A percentile compares a stretch with the other conserved stretches of the same genome.
These are phyloP conservation scores for Zymoseptoria tritici DNA, from an alignment of 2,329 filamentous ascomycete species.

Conservation along the genomic window DNA sequence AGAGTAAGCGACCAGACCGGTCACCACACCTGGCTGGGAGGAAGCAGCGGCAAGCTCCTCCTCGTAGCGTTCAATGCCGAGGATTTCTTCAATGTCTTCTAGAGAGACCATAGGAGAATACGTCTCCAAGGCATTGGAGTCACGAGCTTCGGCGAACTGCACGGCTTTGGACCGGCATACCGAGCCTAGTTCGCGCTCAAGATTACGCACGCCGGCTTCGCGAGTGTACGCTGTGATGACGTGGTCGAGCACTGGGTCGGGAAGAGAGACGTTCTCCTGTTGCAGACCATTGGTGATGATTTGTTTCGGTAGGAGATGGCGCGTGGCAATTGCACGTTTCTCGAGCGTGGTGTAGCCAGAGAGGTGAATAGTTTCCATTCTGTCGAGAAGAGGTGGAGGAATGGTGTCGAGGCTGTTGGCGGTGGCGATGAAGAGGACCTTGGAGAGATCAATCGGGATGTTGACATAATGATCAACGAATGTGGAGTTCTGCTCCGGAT, in stretches of 20 bases:
- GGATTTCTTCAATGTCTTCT: conserved; percentile 78
- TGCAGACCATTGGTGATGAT: conserved; percentile 80
- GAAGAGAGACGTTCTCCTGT: conserved; percentile 66
- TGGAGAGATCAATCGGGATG: conserved; percentile 90
- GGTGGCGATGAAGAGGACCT: conserved; percentile 94
- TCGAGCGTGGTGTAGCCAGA: conserved; percentile 95
- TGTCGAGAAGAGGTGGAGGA: conserved; percentile 82
- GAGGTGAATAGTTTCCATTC: conserved; percentile 92
- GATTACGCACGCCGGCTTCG: conserved; percentile 89
- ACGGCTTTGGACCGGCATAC: conserved; percentile 95
- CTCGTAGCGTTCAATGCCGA: conserved; percentile 89
- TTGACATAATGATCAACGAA: conserved; percentile 97
- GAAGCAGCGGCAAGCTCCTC: conserved; percentile 89
- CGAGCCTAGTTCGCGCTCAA: conserved; percentile 90
- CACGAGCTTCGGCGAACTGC: conserved; percentile 84
- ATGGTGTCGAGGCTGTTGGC: conserved; percentile 94
- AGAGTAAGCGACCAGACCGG: conserved; percentile 89
- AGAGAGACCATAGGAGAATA: conserved; percentile 70
- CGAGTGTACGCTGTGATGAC: conserved; percentile 95
- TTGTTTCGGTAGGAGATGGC: conserved; percentile 94
- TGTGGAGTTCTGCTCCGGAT: conserved; percentile 91
- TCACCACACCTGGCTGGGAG: conserved; percentile 80
- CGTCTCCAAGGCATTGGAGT: conserved; percentile 53
- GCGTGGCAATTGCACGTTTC: conserved; percentile 88
- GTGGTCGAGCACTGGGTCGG: conserved; percentile 80